Base-by-base conservation (phyloP, 352 stramenopile species). In the Pythium folliculosum region DNA sequence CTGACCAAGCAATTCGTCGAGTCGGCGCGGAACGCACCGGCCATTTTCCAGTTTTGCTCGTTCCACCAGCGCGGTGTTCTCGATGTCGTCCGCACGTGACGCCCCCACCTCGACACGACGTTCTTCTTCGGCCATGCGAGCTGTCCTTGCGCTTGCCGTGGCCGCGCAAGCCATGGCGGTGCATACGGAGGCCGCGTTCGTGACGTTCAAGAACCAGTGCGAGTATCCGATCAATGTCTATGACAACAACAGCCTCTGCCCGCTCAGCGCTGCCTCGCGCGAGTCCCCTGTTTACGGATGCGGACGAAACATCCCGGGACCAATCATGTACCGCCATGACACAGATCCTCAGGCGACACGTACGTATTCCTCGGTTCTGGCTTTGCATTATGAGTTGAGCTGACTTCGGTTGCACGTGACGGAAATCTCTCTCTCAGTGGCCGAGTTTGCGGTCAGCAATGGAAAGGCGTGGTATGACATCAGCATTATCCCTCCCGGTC, bases 401-500 rank as follows among this genome's bases (percentile, higher is more conserved):
- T 47, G 40, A 47, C 17, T 3, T 47, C n/a, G 40, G 1, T 47
- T 47, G 12, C 12, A n/a, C 14, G 14, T 21, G 23, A 1, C 38
- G 17, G 23, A 38, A 14, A 37, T 19, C 6, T 16, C 7, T 35
- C 22, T 23, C 44, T 5, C 32, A 78, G 72, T 78, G 50, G 69
- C 71, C 14, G 72, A 78, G 51, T 71, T 68, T 40, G 63, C 65
- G 9, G 38, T 55, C 50, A 61, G 58, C 14, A 60, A 22, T 19
- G 55, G 51, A 21, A 71, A 69, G 45, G 60, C 69, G 0, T 78
- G 72, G 72, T 75, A 72, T 35, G 72, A 78, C 51, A 74, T 78
- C 45, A 78, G 72, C 43, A 69, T 65, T 48, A 76, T 78, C 50
- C 72, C 72, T 5, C 69, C 72, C 17, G 61, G 69, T 14, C 66